Conservation (phyloP, 2,329 filamentous ascomycete species). For the Graphiopsis chlorocephala region DNA sequence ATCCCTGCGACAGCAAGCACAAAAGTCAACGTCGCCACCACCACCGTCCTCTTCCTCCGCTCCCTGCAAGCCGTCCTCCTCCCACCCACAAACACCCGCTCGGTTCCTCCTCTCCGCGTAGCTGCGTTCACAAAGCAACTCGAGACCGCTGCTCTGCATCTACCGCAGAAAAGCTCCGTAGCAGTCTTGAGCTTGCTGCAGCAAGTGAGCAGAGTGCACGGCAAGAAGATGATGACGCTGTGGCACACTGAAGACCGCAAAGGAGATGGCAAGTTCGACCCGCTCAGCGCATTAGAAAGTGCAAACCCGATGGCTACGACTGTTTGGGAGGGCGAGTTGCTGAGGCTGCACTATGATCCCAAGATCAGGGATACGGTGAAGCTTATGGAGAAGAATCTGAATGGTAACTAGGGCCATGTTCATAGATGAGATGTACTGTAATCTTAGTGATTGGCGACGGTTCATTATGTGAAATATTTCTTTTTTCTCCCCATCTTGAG, state of each 20-base stretch:
- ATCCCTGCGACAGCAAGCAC: conserved; percentile 44
- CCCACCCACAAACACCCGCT: conserved; percentile 68
- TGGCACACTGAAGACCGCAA: conserved; percentile 95
- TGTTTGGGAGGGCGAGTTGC: conserved; percentile 88
- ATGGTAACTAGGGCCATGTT: not conserved
- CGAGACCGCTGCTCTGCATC: conserved; percentile 73
- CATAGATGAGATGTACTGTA: not conserved
- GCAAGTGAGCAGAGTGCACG: conserved; percentile 77
- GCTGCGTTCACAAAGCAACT: conserved; percentile 92
- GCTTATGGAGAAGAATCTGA: conserved; percentile 28
- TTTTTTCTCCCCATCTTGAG: too few species aligned
- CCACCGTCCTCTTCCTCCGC: conserved; percentile 84
- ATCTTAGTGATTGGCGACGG: not conserved
- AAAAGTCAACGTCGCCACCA: conserved; percentile 92
- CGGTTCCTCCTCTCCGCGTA: conserved; percentile 77
- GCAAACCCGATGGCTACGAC: conserved; percentile 89
- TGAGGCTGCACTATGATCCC: conserved; percentile 82
- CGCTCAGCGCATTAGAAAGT: conserved; percentile 72
- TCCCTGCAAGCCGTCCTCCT: conserved; percentile 80
- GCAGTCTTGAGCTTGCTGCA: conserved; percentile 75
- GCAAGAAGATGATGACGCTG: conserved; percentile 75
- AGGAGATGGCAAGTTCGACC: conserved; percentile 83
- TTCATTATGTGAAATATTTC: too few species aligned
- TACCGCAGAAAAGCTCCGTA: conserved; percentile 84
- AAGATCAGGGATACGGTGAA: conserved; percentile 67